phyloP scores from a whole-genome alignment of 1,284 basidiomycete genomes.

The Pascua guehoae region DNA sequence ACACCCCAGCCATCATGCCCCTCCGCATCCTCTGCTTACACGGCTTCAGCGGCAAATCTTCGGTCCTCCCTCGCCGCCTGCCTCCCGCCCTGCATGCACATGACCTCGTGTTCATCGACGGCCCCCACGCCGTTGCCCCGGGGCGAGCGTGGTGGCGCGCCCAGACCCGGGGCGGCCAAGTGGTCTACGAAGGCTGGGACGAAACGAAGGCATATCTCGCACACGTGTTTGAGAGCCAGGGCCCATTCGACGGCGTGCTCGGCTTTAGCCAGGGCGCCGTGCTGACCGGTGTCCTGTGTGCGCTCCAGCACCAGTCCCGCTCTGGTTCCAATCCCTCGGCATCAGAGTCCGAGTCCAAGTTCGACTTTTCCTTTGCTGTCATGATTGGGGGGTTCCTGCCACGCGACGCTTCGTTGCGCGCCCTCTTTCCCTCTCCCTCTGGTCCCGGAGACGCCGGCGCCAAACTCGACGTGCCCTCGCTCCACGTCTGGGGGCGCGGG shows the following conservation, averaged over 20 bases:
- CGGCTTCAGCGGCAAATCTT: background rate
- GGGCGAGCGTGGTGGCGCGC: conserved; percentile 1
- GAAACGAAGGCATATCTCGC: conserved; percentile 54
- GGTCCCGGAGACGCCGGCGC: conserved; percentile 53
- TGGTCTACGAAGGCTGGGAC: conserved; percentile 58
- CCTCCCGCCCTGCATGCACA: background rate
- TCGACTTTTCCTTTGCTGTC: conserved; percentile 54
- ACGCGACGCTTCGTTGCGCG: too few species aligned
- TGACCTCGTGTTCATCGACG: conserved; percentile 3
- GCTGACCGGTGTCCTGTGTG: conserved; percentile 68
- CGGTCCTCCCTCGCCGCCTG: background rate
- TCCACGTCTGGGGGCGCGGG: conserved; percentile 73
- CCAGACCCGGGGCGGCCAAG: too few species aligned
- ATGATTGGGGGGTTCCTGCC: conserved; percentile 53
- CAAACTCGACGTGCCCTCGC: conserved; percentile 52
- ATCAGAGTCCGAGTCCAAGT: conserved; percentile 66
- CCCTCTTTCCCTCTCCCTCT: too few species aligned
- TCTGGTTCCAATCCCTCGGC: too few species aligned
- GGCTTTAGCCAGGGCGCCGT: conserved; percentile 81
- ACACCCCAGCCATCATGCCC: too few species aligned
- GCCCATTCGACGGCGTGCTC: conserved; percentile 62
- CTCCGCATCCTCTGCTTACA: conserved; percentile 6
- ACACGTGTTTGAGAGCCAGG: conserved; percentile 44
- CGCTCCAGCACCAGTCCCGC: conserved; percentile 61
- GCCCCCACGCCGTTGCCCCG: background rate